A percentile compares a stretch with the other conserved stretches of the same genome.
These are phyloP conservation scores for Entoloma clypeatum DNA, from an alignment of 1,284 basidiomycete species.

Conservation along the genomic window DNA sequence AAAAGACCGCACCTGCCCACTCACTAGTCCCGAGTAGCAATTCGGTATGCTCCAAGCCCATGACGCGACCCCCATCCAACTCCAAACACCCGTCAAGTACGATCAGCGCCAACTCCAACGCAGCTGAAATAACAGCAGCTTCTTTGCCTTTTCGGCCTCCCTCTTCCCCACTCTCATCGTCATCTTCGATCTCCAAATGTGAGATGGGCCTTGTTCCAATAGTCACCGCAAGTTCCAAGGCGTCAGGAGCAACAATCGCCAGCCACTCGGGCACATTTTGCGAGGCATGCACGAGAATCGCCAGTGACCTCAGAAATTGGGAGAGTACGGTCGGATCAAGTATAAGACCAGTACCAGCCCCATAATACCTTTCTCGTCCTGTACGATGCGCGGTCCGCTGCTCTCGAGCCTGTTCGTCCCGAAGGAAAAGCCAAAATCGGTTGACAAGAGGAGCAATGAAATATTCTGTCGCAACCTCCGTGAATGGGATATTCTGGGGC, in stretches of 20 bases:
- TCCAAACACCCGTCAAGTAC: conserved; percentile 74
- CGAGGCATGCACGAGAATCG: conserved; percentile 79
- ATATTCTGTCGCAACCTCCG: conserved; percentile 76
- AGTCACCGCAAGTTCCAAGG: conserved; percentile 78
- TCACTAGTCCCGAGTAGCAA: conserved; percentile 73
- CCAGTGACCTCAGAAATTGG: conserved; percentile 73
- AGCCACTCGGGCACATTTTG: conserved; percentile 79
- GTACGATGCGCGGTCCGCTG: conserved; percentile 53
- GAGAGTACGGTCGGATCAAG: conserved; percentile 73
- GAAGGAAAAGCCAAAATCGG: conserved; percentile 86
- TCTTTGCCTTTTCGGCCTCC: conserved; percentile 34
- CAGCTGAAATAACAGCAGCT: conserved; percentile 67
- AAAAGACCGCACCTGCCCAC: conserved; percentile 77
- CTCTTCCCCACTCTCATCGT: conserved; percentile 33
- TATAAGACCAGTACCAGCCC: conserved; percentile 77
- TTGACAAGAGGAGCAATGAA: conserved; percentile 89
- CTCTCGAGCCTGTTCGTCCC: conserved; percentile 75
- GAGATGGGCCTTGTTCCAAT: conserved; percentile 68
- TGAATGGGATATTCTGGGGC: conserved; percentile 43
- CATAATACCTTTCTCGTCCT: conserved; percentile 52
- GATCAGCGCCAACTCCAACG: conserved; percentile 76
- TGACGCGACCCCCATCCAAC: conserved; percentile 69
- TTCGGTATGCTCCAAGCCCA: conserved; percentile 72
- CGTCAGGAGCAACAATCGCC: conserved; percentile 73
- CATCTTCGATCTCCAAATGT: conserved; percentile 40